These are phyloP conservation scores for Aspergillus sclerotioniger DNA, from an alignment of 495 filamentous ascomycete genomes.

Conservation along the genomic window DNA sequence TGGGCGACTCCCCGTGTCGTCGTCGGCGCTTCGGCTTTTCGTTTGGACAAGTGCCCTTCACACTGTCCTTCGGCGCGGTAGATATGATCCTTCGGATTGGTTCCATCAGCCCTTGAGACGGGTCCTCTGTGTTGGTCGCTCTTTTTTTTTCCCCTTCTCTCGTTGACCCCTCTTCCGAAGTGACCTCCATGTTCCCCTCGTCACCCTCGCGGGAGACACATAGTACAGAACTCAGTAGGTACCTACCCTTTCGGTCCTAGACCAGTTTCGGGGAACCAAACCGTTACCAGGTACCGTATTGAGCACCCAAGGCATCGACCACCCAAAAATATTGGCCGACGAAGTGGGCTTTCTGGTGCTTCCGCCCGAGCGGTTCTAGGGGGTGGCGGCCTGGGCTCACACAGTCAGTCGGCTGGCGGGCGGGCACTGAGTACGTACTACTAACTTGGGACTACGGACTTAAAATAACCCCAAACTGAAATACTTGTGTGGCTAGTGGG, in stretches of 20 bases:
- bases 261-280: conserved; percentile 5
- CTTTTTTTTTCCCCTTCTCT: no score
- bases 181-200: neutral
- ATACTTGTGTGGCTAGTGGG: neutral
- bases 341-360: conserved; percentile 28
- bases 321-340: conserved; percentile 20
- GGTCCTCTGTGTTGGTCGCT: no score
- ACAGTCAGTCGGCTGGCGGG: conserved; percentile 5
- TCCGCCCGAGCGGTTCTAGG: conserved; percentile 37
- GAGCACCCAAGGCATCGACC: conserved; percentile 14
- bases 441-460: neutral
- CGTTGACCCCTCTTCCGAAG: neutral
- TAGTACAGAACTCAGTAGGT: neutral
- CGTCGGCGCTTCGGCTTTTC: conserved; percentile 9
- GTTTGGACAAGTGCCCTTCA: neutral
- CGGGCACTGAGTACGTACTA: neutral
- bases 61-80: no score
- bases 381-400: conserved; percentile 32
- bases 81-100: neutral
- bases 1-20: conserved; percentile 3
- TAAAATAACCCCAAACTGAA: conserved; percentile 15
- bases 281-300: conserved; percentile 22
- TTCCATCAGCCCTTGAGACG: no score
- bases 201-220: neutral
- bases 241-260: conserved; percentile 10